phyloP scores from a whole-genome alignment of 495 filamentous ascomycete genomes.

The Cladorrhinum samala region DNA sequence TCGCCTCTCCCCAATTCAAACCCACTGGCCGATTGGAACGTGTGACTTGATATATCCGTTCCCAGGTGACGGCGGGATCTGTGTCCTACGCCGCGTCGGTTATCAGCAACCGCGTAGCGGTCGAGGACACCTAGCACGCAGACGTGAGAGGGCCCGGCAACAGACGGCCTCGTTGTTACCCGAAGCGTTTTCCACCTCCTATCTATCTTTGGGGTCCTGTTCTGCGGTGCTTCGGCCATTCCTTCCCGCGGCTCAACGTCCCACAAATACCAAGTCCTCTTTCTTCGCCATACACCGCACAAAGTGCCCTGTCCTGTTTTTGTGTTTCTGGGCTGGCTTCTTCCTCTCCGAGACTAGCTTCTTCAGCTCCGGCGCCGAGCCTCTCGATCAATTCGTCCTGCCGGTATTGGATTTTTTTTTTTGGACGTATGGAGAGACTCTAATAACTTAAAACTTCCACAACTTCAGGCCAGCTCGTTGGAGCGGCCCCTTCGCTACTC shows the following conservation, averaged over 20 bases:
- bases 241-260: conserved; percentile 2
- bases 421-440: conserved; percentile 28
- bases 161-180: conserved; percentile 10
- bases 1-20: conserved; percentile 5
- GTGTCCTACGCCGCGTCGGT: conserved; percentile 31
- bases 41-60: conserved; percentile 19
- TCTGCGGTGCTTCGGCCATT: conserved; percentile 10
- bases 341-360: conserved; percentile 15
- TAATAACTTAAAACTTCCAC: conserved; percentile 19
- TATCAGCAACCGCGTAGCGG: conserved; percentile 12
- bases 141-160: conserved; percentile 3
- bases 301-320: background rate
- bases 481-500: conserved; percentile 29
- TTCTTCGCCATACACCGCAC: conserved; percentile 7
- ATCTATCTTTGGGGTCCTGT: background rate
- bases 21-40: conserved; percentile 10
- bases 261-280: conserved; percentile 1
- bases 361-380: conserved; percentile 7
- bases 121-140: conserved; percentile 12
- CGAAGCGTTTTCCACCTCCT: background rate
- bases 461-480: conserved; percentile 28
- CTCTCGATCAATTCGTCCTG: conserved; percentile 5
- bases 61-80: conserved; percentile 39
- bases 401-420: background rate
- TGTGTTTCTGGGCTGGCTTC: conserved; percentile 11